Evolutionary conservation across 257 asterid species (phyloP).

Genomic region (Solanum etuberosum): DNA sequence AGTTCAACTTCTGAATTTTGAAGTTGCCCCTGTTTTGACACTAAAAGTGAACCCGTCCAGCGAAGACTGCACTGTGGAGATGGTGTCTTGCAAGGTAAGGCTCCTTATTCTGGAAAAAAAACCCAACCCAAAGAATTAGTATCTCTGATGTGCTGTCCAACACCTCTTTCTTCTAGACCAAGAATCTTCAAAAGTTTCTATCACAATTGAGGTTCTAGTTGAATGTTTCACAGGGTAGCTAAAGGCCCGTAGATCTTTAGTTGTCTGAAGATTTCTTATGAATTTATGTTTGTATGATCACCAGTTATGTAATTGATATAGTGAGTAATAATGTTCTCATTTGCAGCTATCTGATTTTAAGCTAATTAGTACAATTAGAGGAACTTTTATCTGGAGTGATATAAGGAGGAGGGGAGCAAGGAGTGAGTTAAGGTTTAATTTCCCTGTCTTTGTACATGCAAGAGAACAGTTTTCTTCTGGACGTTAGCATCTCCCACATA

Average conservation of each 20-base stretch:
- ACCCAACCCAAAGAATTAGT: neutral
- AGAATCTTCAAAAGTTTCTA: neutral
- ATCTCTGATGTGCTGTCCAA: neutral
- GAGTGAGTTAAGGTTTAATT: neutral
- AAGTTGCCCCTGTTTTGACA: constrained; percentile 72
- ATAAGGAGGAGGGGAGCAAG: neutral
- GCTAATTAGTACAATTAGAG: neutral
- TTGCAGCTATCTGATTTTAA: neutral
- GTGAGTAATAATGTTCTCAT: neutral
- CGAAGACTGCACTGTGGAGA: constrained; percentile 53
- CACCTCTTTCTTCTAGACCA: neutral
- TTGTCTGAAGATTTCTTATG: neutral
- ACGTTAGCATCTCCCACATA: neutral
- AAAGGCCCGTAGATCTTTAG: neutral
- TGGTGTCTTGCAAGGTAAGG: constrained; percentile 80
- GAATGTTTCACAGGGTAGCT: neutral
- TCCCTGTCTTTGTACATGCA: neutral
- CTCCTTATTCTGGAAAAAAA: neutral
- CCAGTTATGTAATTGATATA: neutral
- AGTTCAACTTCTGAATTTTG: constrained; percentile 64
- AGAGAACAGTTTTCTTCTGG: neutral
- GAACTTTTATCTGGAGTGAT: neutral
- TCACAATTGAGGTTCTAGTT: neutral
- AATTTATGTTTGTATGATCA: neutral
- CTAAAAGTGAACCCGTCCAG: constrained; percentile 49